phyloP scores from a whole-genome alignment of 202 grass and related monocot species.

The Eragrostis tef region DNA sequence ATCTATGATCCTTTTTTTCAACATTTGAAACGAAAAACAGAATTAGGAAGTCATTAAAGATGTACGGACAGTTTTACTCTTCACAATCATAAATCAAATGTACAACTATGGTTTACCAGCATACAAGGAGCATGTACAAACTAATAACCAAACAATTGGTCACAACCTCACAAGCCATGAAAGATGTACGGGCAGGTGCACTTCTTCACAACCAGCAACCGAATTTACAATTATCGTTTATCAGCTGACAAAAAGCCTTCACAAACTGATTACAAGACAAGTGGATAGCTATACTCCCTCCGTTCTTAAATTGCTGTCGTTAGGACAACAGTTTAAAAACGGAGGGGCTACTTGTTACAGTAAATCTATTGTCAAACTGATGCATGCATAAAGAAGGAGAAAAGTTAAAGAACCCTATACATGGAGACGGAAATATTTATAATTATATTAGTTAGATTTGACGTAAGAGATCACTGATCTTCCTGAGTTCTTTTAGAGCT shows the following conservation, averaged over 20 bases:
- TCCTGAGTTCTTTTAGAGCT: slow-evolving; percentile 72
- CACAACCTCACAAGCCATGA: background rate
- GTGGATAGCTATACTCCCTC: background rate
- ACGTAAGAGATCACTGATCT: slow-evolving; percentile 65
- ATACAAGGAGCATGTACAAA: background rate
- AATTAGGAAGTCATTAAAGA: background rate
- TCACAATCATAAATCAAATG: background rate
- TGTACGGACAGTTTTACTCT: background rate
- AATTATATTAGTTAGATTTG: slow-evolving; percentile 51
- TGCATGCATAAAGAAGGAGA: background rate
- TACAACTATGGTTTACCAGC: background rate
- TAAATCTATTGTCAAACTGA: slow-evolving; percentile 6
- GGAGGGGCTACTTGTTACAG: background rate
- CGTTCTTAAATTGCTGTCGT: no score
- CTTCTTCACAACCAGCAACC: slow-evolving; percentile 26
- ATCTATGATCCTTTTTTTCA: no score
- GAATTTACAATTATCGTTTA: slow-evolving; percentile 27
- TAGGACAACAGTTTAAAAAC: no score
- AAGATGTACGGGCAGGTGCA: background rate
- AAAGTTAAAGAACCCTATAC: background rate
- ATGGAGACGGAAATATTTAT: slow-evolving; percentile 8
- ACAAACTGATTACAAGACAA: slow-evolving; percentile 45
- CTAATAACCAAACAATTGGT: background rate
- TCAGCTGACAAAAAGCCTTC: slow-evolving; percentile 42
- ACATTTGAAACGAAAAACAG: background rate